phyloP scores from a whole-genome alignment of 2,329 filamentous ascomycete genomes.

The Neofusicoccum sp. region DNA sequence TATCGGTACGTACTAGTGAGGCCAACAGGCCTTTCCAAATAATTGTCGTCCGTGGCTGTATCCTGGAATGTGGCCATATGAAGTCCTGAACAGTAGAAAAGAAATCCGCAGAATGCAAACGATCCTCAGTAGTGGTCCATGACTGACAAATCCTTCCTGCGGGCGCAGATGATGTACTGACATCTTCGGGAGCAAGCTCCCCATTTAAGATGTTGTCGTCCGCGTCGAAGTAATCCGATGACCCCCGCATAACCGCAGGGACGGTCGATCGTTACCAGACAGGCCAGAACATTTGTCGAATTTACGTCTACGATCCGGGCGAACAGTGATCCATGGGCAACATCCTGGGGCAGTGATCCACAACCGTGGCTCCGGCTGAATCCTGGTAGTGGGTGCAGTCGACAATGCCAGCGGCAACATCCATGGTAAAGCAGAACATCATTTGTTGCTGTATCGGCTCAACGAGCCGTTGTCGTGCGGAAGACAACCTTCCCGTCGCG shows the following conservation, averaged over 20 bases:
- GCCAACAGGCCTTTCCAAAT: constrained; percentile 20
- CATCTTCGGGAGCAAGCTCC: constrained; percentile 1
- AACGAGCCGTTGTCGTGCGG: constrained; percentile 2
- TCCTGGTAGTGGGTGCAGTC: not conserved
- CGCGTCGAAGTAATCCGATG: constrained; percentile 22
- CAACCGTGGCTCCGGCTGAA: not conserved
- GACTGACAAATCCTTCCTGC: constrained; percentile 10
- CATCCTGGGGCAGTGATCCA: not conserved
- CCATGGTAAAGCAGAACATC: not conserved
- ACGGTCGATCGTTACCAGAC: constrained; percentile 18
- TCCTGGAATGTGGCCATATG: constrained; percentile 8
- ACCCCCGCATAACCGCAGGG: constrained; percentile 12
- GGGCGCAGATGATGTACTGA: constrained; percentile 15
- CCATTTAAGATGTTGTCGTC: constrained; percentile 17
- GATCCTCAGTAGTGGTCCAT: not conserved
- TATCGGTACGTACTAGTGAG: constrained; percentile 23
- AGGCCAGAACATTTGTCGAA: constrained; percentile 14
- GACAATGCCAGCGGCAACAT: constrained; percentile 6
- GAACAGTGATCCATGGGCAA: not conserved
- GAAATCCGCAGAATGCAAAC: constrained; percentile 1
- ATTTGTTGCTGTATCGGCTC: constrained; percentile 8
- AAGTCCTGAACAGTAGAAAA: constrained; percentile 3
- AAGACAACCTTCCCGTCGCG: not conserved
- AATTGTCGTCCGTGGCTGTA: not conserved
- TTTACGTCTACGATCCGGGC: constrained; percentile 21